Evolutionary conservation across 2,329 filamentous ascomycete species (phyloP).

Genomic region (Botrytis pseudocinerea): DNA sequence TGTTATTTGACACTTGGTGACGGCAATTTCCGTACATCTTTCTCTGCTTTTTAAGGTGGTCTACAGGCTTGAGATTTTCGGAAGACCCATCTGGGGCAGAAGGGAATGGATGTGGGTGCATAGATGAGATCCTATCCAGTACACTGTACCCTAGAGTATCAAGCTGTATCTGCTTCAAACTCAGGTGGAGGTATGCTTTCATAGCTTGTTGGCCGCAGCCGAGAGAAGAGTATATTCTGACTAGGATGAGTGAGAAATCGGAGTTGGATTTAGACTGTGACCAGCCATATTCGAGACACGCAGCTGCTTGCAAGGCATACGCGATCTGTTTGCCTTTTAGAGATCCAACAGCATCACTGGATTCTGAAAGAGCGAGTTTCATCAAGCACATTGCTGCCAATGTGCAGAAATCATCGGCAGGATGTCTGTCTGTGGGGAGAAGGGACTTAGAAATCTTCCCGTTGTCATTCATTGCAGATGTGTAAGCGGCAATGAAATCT

Average conservation of each 20-base stretch:
- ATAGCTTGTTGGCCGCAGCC: constrained; percentile 44
- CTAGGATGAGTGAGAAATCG: constrained; percentile 43
- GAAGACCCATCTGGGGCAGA: constrained; percentile 28
- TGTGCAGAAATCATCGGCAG: constrained; percentile 40
- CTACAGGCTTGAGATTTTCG: constrained; percentile 30
- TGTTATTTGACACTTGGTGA: constrained; percentile 38
- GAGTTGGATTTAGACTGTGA: constrained; percentile 44
- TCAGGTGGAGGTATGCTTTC: constrained; percentile 42
- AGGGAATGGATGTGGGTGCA: constrained; percentile 42
- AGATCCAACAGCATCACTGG: constrained; percentile 19
- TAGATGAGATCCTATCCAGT: constrained; percentile 44
- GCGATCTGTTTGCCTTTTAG: constrained; percentile 26
- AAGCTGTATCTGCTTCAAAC: constrained; percentile 45
- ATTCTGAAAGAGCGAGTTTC: constrained; percentile 32
- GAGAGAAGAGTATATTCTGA: constrained; percentile 43
- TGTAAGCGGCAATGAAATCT: constrained; percentile 32
- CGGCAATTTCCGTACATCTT: constrained; percentile 35
- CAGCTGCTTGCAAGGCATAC: constrained; percentile 39
- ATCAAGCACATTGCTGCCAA: constrained; percentile 40
- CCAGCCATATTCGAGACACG: constrained; percentile 40
- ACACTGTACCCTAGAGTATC: constrained; percentile 45
- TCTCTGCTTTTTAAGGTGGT: constrained; percentile 36
- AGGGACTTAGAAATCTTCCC: constrained; percentile 34
- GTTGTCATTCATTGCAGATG: constrained; percentile 33
- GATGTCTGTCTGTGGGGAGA: constrained; percentile 40